A percentile compares a stretch with the other conserved stretches of the same genome.
phyloP scores from a whole-genome alignment of 2,329 filamentous ascomycete species.

The Sclerotinia nivalis region DNA sequence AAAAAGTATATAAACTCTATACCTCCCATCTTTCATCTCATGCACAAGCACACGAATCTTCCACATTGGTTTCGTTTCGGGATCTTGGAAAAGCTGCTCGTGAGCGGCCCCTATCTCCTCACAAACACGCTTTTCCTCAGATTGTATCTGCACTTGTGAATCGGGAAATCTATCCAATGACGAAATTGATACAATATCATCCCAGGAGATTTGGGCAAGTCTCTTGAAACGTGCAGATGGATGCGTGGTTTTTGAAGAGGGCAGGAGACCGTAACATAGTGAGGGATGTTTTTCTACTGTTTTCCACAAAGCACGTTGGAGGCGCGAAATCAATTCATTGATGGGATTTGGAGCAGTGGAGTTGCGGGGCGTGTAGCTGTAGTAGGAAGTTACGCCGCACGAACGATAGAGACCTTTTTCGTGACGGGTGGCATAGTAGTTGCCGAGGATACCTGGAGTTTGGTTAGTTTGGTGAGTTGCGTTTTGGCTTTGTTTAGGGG shows the following conservation, averaged over 20 bases:
- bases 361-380: background rate
- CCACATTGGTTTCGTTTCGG: conserved; percentile 30
- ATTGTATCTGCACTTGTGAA: no score
- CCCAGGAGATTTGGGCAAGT: background rate
- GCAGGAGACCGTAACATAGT: background rate
- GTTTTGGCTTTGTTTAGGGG: background rate
- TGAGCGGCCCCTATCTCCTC: conserved; percentile 29
- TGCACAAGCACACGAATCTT: conserved; percentile 28
- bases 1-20: conserved; percentile 30
- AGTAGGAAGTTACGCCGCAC: conserved; percentile 4
- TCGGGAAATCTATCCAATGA: background rate
- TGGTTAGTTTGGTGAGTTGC: background rate
- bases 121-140: background rate
- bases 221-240: background rate
- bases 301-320: background rate
- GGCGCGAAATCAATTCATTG: background rate
- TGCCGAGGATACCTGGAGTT: background rate
- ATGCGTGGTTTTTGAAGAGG: background rate
- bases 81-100: conserved; percentile 28
- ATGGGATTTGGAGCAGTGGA: background rate
- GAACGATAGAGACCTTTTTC: conserved; percentile 8
- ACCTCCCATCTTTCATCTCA: background rate
- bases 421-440: conserved; percentile 4
- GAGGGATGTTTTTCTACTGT: background rate
- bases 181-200: background rate